These are phyloP conservation scores for Zygotorulaspora sp. DNA, from an alignment of 805 yeast species.

Conservation along the genomic window DNA sequence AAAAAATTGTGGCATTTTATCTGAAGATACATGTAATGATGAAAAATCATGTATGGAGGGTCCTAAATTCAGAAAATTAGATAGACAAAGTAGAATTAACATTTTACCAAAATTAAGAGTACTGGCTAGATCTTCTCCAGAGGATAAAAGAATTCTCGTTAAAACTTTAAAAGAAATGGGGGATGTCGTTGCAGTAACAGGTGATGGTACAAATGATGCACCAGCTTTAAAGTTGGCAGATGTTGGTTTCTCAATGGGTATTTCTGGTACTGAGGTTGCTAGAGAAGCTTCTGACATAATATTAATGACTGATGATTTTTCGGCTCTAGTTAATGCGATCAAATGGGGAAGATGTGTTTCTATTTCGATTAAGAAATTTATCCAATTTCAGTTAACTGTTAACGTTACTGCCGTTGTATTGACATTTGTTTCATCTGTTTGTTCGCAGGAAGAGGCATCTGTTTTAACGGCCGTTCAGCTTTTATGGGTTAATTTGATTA, in stretches of 20 bases:
- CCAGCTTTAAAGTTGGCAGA: constrained; percentile 96
- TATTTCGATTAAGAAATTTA: constrained; percentile 87
- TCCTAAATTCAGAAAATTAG: constrained; percentile 72
- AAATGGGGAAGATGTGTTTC: constrained; percentile 99
- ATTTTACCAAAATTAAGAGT: constrained; percentile 76
- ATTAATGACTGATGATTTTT: constrained; percentile 89
- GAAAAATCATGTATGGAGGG: constrained; percentile 83
- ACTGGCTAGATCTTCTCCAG: constrained; percentile 92
- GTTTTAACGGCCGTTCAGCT: constrained; percentile 96
- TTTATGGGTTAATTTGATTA: constrained; percentile 94
- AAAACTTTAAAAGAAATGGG: constrained; percentile 72
- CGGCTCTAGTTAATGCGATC: constrained; percentile 92
- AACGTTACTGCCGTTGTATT: constrained; percentile 93
- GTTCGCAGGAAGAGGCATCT: constrained; percentile 69
- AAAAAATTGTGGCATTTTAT: constrained; percentile 68
- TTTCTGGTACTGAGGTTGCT: constrained; percentile 97
- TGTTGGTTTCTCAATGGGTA: constrained; percentile 98
- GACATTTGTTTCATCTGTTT: constrained; percentile 91
- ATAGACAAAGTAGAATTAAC: constrained; percentile 48
- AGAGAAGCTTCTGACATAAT: constrained; percentile 94
- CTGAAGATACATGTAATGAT: constrained; percentile 45
- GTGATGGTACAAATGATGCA: constrained; percentile 99
- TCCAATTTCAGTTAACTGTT: constrained; percentile 95
- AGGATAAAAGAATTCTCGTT: constrained; percentile 85
- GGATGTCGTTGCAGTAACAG: constrained; percentile 97